Percentiles rank a stretch among this genome's conserved stretches.
phyloP scores from a whole-genome alignment of 495 filamentous ascomycete genomes.

The Cairneyella variabilis region DNA sequence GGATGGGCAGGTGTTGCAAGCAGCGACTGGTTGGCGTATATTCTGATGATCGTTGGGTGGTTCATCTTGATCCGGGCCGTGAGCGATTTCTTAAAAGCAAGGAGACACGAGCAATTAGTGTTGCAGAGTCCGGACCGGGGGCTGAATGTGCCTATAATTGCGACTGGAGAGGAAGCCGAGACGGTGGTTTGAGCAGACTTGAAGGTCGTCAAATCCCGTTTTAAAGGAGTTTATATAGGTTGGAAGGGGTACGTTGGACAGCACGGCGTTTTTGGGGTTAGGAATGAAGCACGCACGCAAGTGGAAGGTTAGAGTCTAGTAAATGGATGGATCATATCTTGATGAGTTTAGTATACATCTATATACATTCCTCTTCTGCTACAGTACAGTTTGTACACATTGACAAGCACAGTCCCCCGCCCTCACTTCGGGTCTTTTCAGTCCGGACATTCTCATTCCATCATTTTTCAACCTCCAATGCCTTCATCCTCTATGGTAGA shows the following conservation, averaged over 20 bases:
- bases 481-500: no score
- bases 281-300: no score
- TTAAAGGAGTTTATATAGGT: conserved; percentile 3
- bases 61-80: conserved; percentile 91
- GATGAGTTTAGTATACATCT: background rate
- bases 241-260: background rate
- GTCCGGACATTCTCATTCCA: no score
- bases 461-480: background rate
- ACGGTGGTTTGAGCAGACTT: conserved; percentile 59
- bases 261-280: conserved; percentile 5
- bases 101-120: conserved; percentile 88
- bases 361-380: background rate
- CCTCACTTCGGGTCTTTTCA: no score
- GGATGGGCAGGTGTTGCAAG: conserved; percentile 51
- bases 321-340: conserved; percentile 6
- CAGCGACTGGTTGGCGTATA: conserved; percentile 87
- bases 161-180: conserved; percentile 79
- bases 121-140: conserved; percentile 92
- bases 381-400: background rate
- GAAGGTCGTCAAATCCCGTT: background rate
- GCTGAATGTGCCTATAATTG: conserved; percentile 80
- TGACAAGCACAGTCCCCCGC: no score
- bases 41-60: conserved; percentile 97
- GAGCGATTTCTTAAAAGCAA: conserved; percentile 80
- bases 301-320: conserved; percentile 6